Percentiles rank a stretch among this genome's conserved stretches.
Evolutionary conservation across 495 filamentous ascomycete genomes (phyloP).

Genomic region (Cairneyella variabilis): DNA sequence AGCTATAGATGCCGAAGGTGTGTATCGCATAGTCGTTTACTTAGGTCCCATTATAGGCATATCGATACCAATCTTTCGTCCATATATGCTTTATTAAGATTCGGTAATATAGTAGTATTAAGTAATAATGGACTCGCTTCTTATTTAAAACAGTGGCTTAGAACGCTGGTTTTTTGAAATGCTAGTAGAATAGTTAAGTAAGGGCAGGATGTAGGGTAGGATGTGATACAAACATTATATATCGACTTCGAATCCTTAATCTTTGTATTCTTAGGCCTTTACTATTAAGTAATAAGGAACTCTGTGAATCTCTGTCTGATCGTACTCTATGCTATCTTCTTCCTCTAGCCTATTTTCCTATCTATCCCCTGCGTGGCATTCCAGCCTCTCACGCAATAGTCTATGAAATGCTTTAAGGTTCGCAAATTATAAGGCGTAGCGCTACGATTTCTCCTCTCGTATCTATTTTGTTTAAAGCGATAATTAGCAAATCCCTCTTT

Average conservation of each 20-base stretch:
- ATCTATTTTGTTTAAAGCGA: neutral
- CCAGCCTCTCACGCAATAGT: neutral
- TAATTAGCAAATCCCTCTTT: neutral
- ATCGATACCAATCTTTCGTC: neutral
- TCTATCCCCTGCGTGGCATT: neutral
- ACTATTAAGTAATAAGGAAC: neutral
- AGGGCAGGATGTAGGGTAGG: neutral
- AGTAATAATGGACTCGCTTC: neutral
- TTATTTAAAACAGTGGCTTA: neutral
- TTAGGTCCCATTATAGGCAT: neutral
- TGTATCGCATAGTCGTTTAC: neutral
- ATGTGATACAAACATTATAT: neutral
- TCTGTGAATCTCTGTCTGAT: neutral
- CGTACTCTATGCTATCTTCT: neutral
- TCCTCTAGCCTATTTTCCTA: neutral
- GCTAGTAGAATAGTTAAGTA: neutral
- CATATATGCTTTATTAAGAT: neutral
- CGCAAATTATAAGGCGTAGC: neutral
- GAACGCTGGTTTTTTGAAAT: neutral
- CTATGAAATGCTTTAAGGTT: neutral
- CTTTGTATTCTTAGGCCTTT: neutral
- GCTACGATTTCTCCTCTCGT: neutral
- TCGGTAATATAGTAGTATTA: neutral
- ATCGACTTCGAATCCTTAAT: neutral
- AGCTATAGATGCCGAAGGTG: neutral